Evolutionary conservation across 2,329 filamentous ascomycete genomes (phyloP), one percentile per base, ranked within the genome.

Genomic region (Phialemoniopsis sp.): DNA sequence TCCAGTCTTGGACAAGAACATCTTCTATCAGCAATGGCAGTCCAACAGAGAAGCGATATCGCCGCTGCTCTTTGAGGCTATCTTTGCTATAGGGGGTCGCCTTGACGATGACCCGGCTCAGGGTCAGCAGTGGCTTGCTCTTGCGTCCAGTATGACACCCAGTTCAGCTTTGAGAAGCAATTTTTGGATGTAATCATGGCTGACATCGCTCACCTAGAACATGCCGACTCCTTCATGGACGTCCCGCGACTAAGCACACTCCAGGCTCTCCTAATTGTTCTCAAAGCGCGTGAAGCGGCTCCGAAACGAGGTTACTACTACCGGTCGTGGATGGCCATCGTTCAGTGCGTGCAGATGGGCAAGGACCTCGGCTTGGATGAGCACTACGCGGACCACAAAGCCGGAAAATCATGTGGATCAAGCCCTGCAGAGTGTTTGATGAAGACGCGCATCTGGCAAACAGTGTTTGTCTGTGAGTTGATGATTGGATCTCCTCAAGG

Each of bases 401-500:
- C 79, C 38, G 87, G 85, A 16, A 77, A 76, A 39, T 60, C 75
- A 1, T 97, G 93, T 56, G 81, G 78, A 5, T 81, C 81, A 14
- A 75, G 71, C 41, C 68, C 78, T 1, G 70, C 80, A 7, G 91
- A 97, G 37, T 97, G 91, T 56, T 72, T 87, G 42, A 79, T 89
- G 18, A 90, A 89, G 55, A 94, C 82, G 13, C 77, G 91, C 34
- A 79, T 96, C 26, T 97, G 91, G 91, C 90, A 96, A 59, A 84
- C 82, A 2, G 76, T 95, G 9, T 86, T 95, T 56, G 72, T 88
- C 16, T 84, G 89, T 46, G 91, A 97, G 63, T 76, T 90, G 32
- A 95, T 97, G 87, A 83, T 96, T 51, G 91, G 91, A 40, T 89
- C 86, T 15, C 88, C 91, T 4, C 90, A 97, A 80, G 91, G 90